Evolutionary conservation across 164 flowering plant genomes (phyloP).

Genomic region (Liriodendron chinense): DNA sequence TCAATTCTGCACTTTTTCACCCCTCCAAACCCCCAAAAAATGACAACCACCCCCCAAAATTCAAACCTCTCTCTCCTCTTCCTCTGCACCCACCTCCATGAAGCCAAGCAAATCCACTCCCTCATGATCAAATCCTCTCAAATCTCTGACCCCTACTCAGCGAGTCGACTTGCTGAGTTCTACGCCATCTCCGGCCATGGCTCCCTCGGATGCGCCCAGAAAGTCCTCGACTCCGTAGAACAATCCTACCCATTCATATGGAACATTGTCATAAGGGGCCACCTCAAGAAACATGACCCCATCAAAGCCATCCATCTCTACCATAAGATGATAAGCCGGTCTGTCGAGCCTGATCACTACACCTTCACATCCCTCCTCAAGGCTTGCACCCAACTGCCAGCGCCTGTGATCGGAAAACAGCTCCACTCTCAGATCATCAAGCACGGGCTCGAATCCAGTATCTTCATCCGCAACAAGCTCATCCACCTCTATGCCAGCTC

Average conservation of each 20-base stretch:
- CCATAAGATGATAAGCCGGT: conserved; percentile 1
- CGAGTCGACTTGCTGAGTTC: conserved; percentile 17
- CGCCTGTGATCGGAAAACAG: conserved; percentile 5
- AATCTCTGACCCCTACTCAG: conserved; percentile 9
- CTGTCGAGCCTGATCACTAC: conserved; percentile 11
- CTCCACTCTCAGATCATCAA: conserved; percentile 13
- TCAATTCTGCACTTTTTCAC: not conserved
- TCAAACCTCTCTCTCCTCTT: conserved; percentile 9
- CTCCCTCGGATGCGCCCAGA: conserved; percentile 10
- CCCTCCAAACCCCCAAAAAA: not conserved
- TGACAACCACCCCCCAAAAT: not conserved
- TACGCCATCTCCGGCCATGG: conserved; percentile 15
- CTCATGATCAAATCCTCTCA: conserved; percentile 16
- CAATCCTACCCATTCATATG: conserved; percentile 10
- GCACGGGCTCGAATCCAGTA: conserved; percentile 4
- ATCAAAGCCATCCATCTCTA: conserved; percentile 10
- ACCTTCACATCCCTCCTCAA: conserved; percentile 20
- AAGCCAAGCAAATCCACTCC: conserved; percentile 16
- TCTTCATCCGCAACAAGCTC: conserved; percentile 12
- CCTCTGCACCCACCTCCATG: conserved; percentile 11
- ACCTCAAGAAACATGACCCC: conserved; percentile 11
- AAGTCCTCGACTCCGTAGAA: conserved; percentile 3
- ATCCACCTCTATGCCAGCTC: conserved; percentile 10
- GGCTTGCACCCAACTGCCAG: conserved; percentile 12
- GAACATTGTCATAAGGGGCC: conserved; percentile 15